Percentiles rank a stretch among this genome's conserved stretches.
These are phyloP conservation scores for Eucalyptus leucophloia DNA, from an alignment of 345 rosid genomes.

Conservation along the genomic window DNA sequence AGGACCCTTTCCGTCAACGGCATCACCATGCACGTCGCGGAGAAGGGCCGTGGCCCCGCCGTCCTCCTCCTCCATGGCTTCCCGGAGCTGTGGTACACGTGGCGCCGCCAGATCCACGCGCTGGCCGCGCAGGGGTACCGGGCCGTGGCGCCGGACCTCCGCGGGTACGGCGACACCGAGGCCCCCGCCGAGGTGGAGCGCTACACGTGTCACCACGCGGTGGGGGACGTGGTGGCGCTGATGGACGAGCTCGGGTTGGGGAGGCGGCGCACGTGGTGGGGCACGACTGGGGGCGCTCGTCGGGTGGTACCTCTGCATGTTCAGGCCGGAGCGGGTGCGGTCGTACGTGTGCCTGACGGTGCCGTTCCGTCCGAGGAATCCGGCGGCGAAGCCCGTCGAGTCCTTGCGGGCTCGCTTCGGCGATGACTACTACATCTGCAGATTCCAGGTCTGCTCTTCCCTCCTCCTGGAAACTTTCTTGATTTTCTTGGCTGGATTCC, in stretches of 20 bases:
- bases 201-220: constrained; percentile 47
- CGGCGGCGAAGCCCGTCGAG: constrained; percentile 37
- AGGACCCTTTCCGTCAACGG: constrained; percentile 43
- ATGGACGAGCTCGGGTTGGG: constrained; percentile 33
- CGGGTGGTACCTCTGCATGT: constrained; percentile 70
- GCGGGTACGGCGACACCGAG: constrained; percentile 67
- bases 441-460: constrained; percentile 49
- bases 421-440: constrained; percentile 75
- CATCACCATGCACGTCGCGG: constrained; percentile 69
- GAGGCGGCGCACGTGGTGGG: constrained; percentile 55
- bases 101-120: constrained; percentile 72
- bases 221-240: constrained; percentile 53
- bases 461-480: not conserved
- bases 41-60: constrained; percentile 46
- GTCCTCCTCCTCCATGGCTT: constrained; percentile 75
- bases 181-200: constrained; percentile 24
- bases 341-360: constrained; percentile 55
- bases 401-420: constrained; percentile 44
- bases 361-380: constrained; percentile 59
- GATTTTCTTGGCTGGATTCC: not conserved
- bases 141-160: constrained; percentile 72
- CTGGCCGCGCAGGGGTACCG: constrained; percentile 48
- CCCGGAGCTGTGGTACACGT: constrained; percentile 81
- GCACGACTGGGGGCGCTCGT: constrained; percentile 71
- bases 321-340: constrained; percentile 55